Percentiles rank a stretch among this genome's conserved stretches.
phyloP scores from a whole-genome alignment of 2,329 filamentous ascomycete species.

The Aureobasidium sp. region DNA sequence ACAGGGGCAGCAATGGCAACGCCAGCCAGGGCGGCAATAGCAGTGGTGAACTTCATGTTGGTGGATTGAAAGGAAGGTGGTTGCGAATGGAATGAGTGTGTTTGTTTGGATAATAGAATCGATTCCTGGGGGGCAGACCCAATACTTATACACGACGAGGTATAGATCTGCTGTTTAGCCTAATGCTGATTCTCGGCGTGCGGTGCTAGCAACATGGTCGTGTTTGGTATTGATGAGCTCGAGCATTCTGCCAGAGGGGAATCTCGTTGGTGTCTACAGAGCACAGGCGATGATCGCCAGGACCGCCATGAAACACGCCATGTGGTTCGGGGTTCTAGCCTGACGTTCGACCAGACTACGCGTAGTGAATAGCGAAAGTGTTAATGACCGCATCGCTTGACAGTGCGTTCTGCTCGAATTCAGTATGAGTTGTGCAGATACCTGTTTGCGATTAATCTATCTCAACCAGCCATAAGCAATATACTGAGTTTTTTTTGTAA shows the following conservation, averaged over 20 bases:
- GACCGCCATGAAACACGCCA: neutral
- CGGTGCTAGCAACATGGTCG: neutral
- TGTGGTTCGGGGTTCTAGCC: neutral
- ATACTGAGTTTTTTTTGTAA: neutral
- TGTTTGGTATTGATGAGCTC: neutral
- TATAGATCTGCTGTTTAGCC: neutral
- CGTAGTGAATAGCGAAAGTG: neutral
- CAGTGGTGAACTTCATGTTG: conserved; percentile 14
- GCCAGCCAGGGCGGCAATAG: conserved; percentile 10
- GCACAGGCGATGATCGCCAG: neutral
- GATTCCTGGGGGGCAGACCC: neutral
- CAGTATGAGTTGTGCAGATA: neutral
- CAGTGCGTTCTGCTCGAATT: neutral
- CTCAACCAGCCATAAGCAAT: neutral
- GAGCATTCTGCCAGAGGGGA: neutral
- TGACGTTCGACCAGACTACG: neutral
- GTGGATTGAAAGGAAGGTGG: neutral
- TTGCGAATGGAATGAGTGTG: neutral
- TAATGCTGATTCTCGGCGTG: neutral
- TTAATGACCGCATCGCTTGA: neutral
- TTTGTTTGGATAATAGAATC: neutral
- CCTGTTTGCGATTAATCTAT: neutral
- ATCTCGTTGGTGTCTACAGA: neutral
- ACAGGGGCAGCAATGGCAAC: conserved; percentile 14
- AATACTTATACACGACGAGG: neutral